phyloP scores from a whole-genome alignment of 164 flowering plant genomes.

The Echeveria elegans region DNA sequence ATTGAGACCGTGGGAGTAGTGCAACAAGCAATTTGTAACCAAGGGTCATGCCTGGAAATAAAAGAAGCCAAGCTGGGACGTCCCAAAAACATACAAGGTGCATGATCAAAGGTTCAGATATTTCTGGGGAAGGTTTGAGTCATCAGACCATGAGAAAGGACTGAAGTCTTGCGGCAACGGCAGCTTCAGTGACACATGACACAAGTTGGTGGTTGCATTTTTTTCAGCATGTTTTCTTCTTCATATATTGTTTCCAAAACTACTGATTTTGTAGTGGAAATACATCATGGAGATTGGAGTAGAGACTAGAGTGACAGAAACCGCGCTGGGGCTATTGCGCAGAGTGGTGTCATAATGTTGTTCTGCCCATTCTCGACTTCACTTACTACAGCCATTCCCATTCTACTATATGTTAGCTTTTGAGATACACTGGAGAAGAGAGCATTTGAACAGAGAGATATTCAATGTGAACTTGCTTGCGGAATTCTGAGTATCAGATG shows the following conservation, averaged over 20 bases:
- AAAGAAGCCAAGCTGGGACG: not conserved
- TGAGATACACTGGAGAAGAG: not conserved
- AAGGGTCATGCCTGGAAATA: not conserved
- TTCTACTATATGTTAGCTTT: not conserved
- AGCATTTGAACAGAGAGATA: too few species aligned
- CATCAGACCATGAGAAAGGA: not conserved
- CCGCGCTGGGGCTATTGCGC: not conserved
- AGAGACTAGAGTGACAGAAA: not conserved
- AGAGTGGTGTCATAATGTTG: not conserved
- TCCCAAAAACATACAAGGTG: not conserved
- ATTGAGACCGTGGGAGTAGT: too few species aligned
- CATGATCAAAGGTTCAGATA: not conserved
- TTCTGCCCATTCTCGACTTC: not conserved
- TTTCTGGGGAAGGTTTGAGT: not conserved
- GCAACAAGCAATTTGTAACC: not conserved
- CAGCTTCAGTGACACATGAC: not conserved
- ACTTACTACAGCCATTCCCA: not conserved
- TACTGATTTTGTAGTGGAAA: not conserved
- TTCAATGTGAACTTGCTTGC: not conserved
- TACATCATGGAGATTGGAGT: not conserved
- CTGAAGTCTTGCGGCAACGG: not conserved
- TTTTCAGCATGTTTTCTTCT: not conserved
- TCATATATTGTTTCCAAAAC: not conserved
- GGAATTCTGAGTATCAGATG: not conserved
- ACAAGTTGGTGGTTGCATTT: constrained; percentile 1